A percentile compares a stretch with the other conserved stretches of the same genome.
These are phyloP conservation scores for Barnettozyma botsteinii DNA, from an alignment of 805 yeast genomes.

Conservation along the genomic window DNA sequence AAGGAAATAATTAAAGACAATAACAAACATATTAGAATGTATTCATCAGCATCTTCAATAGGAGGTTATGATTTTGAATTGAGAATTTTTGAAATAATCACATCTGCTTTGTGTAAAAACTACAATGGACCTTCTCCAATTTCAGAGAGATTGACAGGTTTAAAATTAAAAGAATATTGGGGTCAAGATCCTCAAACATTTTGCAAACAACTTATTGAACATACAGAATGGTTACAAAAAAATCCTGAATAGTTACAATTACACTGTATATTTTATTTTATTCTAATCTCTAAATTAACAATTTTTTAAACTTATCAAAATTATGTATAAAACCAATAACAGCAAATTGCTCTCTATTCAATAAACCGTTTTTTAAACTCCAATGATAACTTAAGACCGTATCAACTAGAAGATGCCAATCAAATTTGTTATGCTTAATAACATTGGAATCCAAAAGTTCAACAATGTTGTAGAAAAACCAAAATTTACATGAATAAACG, in stretches of 20 bases:
- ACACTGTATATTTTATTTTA: too few relatives aligned
- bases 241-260: constrained; percentile 22
- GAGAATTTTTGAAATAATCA: constrained; percentile 34
- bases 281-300: constrained; percentile 5
- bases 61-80: constrained; percentile 36
- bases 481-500: constrained; percentile 15
- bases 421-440: constrained; percentile 3
- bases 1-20: constrained; percentile 22
- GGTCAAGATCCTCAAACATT: constrained; percentile 23
- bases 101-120: constrained; percentile 31
- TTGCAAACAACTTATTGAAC: constrained; percentile 31
- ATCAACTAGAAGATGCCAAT: constrained; percentile 9
- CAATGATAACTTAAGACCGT: constrained; percentile 17
- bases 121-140: constrained; percentile 22
- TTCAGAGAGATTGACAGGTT: constrained; percentile 22
- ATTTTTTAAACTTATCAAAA: constrained; percentile 6
- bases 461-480: constrained; percentile 10
- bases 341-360: constrained; percentile 11
- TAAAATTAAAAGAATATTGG: constrained; percentile 26
- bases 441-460: constrained; percentile 5
- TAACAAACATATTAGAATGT: constrained; percentile 30
- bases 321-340: constrained; percentile 11
- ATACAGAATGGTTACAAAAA: constrained; percentile 29
- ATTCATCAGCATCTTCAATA: constrained; percentile 20
- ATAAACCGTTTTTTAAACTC: constrained; percentile 10